phyloP scores from a whole-genome alignment of 306 rosid genomes.

The Fragaria vesca region DNA sequence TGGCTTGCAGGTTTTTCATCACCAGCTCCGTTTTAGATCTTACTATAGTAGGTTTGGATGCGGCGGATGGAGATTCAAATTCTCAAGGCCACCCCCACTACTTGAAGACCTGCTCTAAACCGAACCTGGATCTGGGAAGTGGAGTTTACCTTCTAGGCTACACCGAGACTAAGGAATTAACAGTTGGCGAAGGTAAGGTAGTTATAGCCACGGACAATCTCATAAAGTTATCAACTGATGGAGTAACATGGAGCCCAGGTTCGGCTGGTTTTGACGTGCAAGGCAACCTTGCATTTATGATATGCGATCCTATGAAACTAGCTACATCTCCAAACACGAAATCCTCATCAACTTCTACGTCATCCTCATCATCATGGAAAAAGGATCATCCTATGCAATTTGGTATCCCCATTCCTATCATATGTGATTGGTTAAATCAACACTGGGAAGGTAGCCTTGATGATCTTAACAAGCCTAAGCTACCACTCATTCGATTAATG shows the following conservation, averaged over 20 bases:
- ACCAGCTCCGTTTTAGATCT: conserved; percentile 96
- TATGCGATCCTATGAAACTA: conserved; percentile 96
- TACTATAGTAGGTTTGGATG: conserved; percentile 93
- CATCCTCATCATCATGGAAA: conserved; percentile 79
- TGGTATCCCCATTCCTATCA: conserved; percentile 86
- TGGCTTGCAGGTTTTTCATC: conserved; percentile 83
- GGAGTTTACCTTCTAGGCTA: conserved; percentile 85
- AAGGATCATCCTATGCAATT: conserved; percentile 88
- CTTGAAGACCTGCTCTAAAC: conserved; percentile 79
- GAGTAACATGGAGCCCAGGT: conserved; percentile 80
- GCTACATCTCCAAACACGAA: conserved; percentile 90
- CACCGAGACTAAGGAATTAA: conserved; percentile 66
- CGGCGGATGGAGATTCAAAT: conserved; percentile 75
- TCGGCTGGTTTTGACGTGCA: conserved; percentile 93
- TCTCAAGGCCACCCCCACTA: conserved; percentile 63
- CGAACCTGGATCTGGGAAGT: conserved; percentile 83
- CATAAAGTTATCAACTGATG: conserved; percentile 85
- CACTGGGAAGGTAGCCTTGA: conserved; percentile 99
- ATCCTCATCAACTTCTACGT: conserved; percentile 78
- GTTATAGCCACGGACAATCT: conserved; percentile 96
- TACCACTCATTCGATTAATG: conserved; percentile 87
- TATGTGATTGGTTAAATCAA: conserved; percentile 96
- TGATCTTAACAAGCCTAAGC: conserved; percentile 90
- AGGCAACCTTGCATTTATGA: conserved; percentile 95
- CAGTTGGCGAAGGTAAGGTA: conserved; percentile 91